Evolutionary conservation across 345 rosid species (phyloP).

Genomic region (Noccaea bulbosa): DNA sequence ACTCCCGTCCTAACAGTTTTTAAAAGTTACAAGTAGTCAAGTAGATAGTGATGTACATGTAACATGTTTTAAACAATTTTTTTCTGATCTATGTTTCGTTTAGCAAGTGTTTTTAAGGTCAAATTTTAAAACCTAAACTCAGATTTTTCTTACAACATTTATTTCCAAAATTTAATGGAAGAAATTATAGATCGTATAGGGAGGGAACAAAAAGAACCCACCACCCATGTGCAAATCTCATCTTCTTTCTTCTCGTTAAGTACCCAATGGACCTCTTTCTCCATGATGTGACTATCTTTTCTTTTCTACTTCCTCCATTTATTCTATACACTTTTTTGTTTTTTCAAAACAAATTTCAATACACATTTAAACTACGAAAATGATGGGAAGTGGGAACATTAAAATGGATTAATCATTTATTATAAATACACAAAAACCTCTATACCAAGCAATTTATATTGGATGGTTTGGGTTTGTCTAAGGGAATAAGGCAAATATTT

Average conservation of each 20-base stretch:
- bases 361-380: conserved; percentile 10
- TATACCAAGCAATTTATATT: neutral
- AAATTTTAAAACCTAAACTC: neutral
- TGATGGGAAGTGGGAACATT: neutral
- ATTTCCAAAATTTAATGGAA: neutral
- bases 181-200: conserved; percentile 1
- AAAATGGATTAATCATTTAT: neutral
- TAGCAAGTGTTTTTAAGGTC: neutral
- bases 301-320: conserved; percentile 1
- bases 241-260: conserved; percentile 38
- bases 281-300: conserved; percentile 35
- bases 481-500: conserved; percentile 6
- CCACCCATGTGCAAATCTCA: conserved; percentile 44
- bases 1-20: too few species aligned
- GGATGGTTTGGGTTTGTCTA: conserved; percentile 25
- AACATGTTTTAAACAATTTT: neutral
- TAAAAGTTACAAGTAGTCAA: too few species aligned
- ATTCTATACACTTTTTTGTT: neutral
- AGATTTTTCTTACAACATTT: neutral
- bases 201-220: conserved; percentile 43
- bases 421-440: neutral
- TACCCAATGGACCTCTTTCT: conserved; percentile 30
- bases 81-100: neutral
- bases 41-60: too few species aligned
- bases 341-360: too few species aligned